These are phyloP conservation scores for Veloporphyrellus conicus DNA, from an alignment of 1,284 basidiomycete species.

Conservation along the genomic window DNA sequence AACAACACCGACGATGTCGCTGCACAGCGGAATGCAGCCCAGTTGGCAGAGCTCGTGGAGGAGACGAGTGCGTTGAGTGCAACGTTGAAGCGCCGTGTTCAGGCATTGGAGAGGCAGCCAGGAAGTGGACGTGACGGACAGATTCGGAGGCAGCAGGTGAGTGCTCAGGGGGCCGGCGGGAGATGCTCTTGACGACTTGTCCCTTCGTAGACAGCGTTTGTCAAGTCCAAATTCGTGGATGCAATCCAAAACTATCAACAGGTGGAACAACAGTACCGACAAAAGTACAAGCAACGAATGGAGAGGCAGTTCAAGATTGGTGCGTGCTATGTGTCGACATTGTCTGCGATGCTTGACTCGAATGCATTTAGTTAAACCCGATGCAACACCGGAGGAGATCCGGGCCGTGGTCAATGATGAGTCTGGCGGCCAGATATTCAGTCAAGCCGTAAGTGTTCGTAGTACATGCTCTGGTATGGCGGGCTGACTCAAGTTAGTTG, in stretches of 20 bases:
- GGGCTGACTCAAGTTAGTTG: constrained; percentile 46
- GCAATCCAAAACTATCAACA: constrained; percentile 85
- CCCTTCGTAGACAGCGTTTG: constrained; percentile 60
- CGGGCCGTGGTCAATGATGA: constrained; percentile 84
- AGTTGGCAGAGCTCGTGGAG: constrained; percentile 70
- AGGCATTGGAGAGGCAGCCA: constrained; percentile 70
- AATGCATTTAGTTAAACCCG: constrained; percentile 75
- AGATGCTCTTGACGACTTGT: too few relatives aligned
- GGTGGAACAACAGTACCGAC: constrained; percentile 89
- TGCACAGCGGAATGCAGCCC: constrained; percentile 56
- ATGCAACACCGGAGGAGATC: constrained; percentile 90
- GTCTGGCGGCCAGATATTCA: constrained; percentile 85
- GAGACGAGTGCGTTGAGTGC: constrained; percentile 76
- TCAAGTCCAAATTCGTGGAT: constrained; percentile 80
- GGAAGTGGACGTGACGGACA: constrained; percentile 74
- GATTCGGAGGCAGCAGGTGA: constrained; percentile 79
- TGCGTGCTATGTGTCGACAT: constrained; percentile 31
- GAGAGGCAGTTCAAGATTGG: constrained; percentile 96
- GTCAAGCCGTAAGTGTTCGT: constrained; percentile 72
- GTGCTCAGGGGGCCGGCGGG: constrained; percentile 1
- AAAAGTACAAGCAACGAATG: constrained; percentile 91
- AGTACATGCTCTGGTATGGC: background rate
- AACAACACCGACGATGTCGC: constrained; percentile 74
- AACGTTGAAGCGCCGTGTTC: constrained; percentile 73
- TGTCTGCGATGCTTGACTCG: constrained; percentile 2